These are phyloP conservation scores for Vigna reflexopilosa DNA, from an alignment of 306 rosid species.

Conservation along the genomic window DNA sequence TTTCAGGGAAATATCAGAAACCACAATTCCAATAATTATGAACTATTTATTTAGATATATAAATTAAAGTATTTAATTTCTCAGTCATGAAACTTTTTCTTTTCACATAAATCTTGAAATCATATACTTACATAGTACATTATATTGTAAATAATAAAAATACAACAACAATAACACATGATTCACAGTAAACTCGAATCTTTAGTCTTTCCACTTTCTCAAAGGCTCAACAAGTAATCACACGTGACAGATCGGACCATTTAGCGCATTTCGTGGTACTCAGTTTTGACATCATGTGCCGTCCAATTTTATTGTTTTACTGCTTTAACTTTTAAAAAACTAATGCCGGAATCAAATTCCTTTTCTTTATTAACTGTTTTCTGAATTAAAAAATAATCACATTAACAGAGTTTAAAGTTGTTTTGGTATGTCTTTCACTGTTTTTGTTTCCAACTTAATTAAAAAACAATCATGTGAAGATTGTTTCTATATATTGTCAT, in stretches of 20 bases:
- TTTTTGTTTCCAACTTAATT: background rate
- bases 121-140: background rate
- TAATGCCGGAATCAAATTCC: background rate
- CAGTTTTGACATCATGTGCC: slow-evolving; percentile 60
- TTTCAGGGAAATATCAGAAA: too few relatives aligned
- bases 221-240: slow-evolving; percentile 10
- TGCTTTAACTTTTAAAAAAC: background rate
- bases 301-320: slow-evolving; percentile 40
- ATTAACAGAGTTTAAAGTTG: background rate
- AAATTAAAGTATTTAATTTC: background rate
- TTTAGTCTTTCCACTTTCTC: background rate
- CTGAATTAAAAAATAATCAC: background rate
- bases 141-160: background rate
- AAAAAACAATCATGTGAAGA: background rate
- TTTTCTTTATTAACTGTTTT: background rate
- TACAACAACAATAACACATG: background rate
- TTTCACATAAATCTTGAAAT: background rate
- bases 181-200: background rate
- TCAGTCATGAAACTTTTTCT: background rate
- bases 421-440: background rate
- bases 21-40: too few relatives aligned
- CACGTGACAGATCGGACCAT: slow-evolving; percentile 19
- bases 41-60: too few relatives aligned
- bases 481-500: background rate
- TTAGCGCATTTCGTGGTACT: slow-evolving; percentile 13